Evolutionary conservation across 306 rosid genomes (phyloP), one percentile per base, ranked within the genome.

Genomic region (Arachis stenosperma): DNA sequence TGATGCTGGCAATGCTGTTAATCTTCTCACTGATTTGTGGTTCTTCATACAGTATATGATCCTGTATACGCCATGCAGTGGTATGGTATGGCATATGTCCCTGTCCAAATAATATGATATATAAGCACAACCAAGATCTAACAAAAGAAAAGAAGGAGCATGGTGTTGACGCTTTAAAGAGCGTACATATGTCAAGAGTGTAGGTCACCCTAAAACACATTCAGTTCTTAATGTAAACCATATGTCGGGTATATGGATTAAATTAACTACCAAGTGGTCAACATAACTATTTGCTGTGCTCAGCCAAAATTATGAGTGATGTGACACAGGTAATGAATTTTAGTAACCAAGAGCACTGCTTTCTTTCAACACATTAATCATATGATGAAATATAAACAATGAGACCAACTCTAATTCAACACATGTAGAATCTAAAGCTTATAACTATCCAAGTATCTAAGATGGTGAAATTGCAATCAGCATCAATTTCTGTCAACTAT

Each of bases 1-100:
- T 71, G 61, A 78, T 61, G 76, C 65, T 53, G 90, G 75, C 71
- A 75, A 65, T 56, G 87, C 68, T 67, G 90, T 79, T 54, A 86
- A 79, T 78, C 87, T 84, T 73, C 84, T 81, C 73, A 82, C 65
- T 54, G 89, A 69, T 80, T 81, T 71, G 65, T 48, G 79, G 74
- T 68, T 82, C 76, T 78, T 84, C 68, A 73, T 37, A 68, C 88
- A 81, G 67, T 78, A 85, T 29, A 81, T 77, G 73, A 83, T 76
- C 63, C 81, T 82, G 85, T 75, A 84, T 66, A 68, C 67, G 57
- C 86, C 81, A 5, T 81, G 82, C 33, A 78, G 66, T 13, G 86
- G 79, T 69, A 70, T 74, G 62, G 71, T 84, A 61, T 70, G 86
- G 75, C 75, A 81, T 74, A 81, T 67, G 55, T 75, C 79, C 88